A percentile compares a stretch with the other conserved stretches of the same genome.
Evolutionary conservation across 257 asterid genomes (phyloP).

Genomic region (Nicotiana tomentosiformis): DNA sequence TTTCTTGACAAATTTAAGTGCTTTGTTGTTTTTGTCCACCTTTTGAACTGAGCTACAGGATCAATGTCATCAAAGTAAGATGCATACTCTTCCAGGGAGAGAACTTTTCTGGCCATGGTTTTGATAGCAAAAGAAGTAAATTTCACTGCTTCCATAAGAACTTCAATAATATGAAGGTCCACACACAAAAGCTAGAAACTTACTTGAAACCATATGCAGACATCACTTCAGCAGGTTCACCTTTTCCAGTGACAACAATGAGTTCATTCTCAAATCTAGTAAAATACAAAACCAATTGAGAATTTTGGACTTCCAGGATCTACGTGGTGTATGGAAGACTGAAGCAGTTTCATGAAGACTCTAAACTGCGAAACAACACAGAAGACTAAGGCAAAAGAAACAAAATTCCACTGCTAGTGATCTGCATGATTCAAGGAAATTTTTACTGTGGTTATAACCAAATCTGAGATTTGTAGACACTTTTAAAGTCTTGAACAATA

Average conservation of each 20-base stretch:
- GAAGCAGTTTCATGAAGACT: not conserved
- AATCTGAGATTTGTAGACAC: not conserved
- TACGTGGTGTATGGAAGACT: not conserved
- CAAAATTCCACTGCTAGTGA: not conserved
- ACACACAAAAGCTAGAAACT: slow-evolving; percentile 11
- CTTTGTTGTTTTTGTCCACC: slow-evolving; percentile 30
- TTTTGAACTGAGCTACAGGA: slow-evolving; percentile 59
- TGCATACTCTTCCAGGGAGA: slow-evolving; percentile 52
- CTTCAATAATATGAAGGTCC: not conserved
- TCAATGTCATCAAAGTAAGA: slow-evolving; percentile 47
- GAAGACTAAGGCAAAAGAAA: not conserved
- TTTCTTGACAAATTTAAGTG: slow-evolving; percentile 18
- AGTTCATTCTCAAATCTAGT: slow-evolving; percentile 50
- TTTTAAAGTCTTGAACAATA: not conserved
- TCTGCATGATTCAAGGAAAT: not conserved
- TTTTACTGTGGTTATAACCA: not conserved
- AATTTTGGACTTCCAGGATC: not conserved
- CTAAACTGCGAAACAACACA: not conserved
- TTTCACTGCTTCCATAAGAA: not conserved
- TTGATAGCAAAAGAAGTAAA: not conserved
- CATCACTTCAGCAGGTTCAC: slow-evolving; percentile 62
- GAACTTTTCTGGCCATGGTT: slow-evolving; percentile 38
- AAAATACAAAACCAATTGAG: slow-evolving; percentile 2
- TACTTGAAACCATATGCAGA: slow-evolving; percentile 59
- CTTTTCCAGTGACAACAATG: slow-evolving; percentile 63